A percentile compares a stretch with the other conserved stretches of the same genome.
Conservation (phyloP, 805 yeast species). For the Blastobotrys attinorum region DNA sequence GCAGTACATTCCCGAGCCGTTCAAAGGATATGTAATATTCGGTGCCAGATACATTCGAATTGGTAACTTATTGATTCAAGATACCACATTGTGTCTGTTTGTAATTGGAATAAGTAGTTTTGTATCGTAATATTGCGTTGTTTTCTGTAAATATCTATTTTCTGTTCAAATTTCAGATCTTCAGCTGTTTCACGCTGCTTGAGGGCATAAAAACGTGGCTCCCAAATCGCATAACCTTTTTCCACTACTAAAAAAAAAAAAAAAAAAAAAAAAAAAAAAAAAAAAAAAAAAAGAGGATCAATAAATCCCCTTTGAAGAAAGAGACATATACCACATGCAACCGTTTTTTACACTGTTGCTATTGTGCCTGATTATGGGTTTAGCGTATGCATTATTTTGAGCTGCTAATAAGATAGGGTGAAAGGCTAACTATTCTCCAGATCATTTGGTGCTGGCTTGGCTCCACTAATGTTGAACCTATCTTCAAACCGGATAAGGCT, state of each 20-base stretch:
- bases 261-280: no score
- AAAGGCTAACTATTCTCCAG: no score
- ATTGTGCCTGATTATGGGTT: conserved; percentile 23
- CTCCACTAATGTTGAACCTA: conserved; percentile 27
- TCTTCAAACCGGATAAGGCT: conserved; percentile 28
- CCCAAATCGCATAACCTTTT: no score
- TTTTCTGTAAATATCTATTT: no score
- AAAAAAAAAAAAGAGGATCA: no score
- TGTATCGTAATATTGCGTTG: conserved; percentile 1
- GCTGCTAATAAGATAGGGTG: background rate
- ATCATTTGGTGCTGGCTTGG: conserved; percentile 25
- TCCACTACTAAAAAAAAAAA: no score
- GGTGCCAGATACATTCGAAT: conserved; percentile 14
- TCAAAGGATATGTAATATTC: conserved; percentile 19
- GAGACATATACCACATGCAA: no score
- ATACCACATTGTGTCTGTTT: conserved; percentile 23
- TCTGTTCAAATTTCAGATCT: no score
- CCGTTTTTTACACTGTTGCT: conserved; percentile 21
- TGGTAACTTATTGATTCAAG: conserved; percentile 16
- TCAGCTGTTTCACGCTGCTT: no score
- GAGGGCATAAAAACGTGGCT: no score
- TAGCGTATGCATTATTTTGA: conserved; percentile 16
- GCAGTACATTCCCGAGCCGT: conserved; percentile 23
- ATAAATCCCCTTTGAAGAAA: no score
- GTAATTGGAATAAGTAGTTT: conserved; percentile 17